phyloP scores from a whole-genome alignment of 2,329 filamentous ascomycete genomes.

The Aspergillus proliferans region DNA sequence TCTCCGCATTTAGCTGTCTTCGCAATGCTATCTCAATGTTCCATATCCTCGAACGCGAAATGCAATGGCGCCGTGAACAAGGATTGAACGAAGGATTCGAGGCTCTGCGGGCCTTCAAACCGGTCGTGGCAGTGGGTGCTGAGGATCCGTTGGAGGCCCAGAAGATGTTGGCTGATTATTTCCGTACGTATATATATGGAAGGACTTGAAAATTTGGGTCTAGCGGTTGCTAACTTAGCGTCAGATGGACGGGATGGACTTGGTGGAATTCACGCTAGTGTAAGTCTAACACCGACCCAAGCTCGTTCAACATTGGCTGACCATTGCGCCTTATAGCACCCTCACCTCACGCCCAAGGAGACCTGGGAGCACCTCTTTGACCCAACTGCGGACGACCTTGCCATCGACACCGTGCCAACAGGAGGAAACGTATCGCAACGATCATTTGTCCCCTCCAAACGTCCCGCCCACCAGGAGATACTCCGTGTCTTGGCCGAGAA shows the following conservation, averaged over 20 bases:
- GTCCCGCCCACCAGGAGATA: constrained; percentile 75
- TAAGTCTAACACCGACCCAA: constrained; percentile 17
- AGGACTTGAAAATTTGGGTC: neutral
- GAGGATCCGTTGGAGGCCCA: constrained; percentile 80
- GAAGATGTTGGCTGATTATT: constrained; percentile 73
- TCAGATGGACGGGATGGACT: constrained; percentile 70
- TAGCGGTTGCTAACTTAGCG: constrained; percentile 6
- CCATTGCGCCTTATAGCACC: constrained; percentile 46
- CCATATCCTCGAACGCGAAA: constrained; percentile 83
- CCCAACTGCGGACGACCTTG: constrained; percentile 34
- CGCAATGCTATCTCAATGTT: constrained; percentile 87
- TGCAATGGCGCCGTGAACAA: constrained; percentile 69
- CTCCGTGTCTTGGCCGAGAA: constrained; percentile 78
- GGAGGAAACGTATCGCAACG: constrained; percentile 30
- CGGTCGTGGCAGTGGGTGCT: constrained; percentile 79
- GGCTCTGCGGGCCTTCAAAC: constrained; percentile 65
- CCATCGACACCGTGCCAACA: constrained; percentile 43
- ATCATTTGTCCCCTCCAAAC: constrained; percentile 69
- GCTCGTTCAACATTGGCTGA: constrained; percentile 1
- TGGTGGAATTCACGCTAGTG: constrained; percentile 61
- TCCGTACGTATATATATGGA: constrained; percentile 56
- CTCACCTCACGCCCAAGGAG: constrained; percentile 67
- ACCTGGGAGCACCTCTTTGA: constrained; percentile 67
- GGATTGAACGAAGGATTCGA: constrained; percentile 66
- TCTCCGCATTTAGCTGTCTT: constrained; percentile 56